phyloP scores from a whole-genome alignment of 2,329 filamentous ascomycete species.

The Lachnellula hyalina region DNA sequence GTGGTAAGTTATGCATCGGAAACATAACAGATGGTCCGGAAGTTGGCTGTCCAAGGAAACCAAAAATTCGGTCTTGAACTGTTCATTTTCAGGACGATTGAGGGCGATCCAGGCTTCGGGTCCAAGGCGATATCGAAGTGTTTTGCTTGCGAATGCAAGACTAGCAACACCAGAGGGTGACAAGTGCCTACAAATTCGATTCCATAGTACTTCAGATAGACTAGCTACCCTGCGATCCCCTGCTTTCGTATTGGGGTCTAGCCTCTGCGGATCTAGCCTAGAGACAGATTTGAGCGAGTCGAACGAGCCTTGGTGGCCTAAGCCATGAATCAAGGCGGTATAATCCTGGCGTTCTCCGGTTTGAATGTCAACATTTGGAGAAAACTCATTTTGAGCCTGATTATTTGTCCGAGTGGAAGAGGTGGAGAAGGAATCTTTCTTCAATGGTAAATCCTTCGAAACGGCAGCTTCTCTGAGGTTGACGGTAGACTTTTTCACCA shows the following conservation, averaged over 20 bases:
- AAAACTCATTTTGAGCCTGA: background rate
- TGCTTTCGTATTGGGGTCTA: conserved; percentile 16
- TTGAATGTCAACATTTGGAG: conserved; percentile 20
- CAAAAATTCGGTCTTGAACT: conserved; percentile 46
- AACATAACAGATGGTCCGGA: conserved; percentile 54
- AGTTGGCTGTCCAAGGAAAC: conserved; percentile 43
- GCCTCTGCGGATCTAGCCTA: background rate
- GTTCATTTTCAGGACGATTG: conserved; percentile 37
- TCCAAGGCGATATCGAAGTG: conserved; percentile 40
- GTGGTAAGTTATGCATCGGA: conserved; percentile 52
- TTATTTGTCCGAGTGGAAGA: background rate
- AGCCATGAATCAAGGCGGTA: conserved; percentile 28
- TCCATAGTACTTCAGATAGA: conserved; percentile 43
- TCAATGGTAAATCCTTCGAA: background rate
- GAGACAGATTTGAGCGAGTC: conserved; percentile 18
- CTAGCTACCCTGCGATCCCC: conserved; percentile 40
- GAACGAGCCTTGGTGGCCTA: conserved; percentile 27
- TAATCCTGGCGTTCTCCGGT: conserved; percentile 30
- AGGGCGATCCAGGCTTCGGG: conserved; percentile 35
- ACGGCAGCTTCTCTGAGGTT: background rate
- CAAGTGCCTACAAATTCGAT: conserved; percentile 37
- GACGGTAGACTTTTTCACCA: background rate
- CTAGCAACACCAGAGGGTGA: conserved; percentile 42
- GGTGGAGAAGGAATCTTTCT: background rate
- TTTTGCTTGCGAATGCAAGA: conserved; percentile 44